Percentiles rank a stretch among this genome's conserved stretches.
These are phyloP conservation scores for Neofusicoccum ribis DNA, from an alignment of 2,329 filamentous ascomycete genomes.

Conservation along the genomic window DNA sequence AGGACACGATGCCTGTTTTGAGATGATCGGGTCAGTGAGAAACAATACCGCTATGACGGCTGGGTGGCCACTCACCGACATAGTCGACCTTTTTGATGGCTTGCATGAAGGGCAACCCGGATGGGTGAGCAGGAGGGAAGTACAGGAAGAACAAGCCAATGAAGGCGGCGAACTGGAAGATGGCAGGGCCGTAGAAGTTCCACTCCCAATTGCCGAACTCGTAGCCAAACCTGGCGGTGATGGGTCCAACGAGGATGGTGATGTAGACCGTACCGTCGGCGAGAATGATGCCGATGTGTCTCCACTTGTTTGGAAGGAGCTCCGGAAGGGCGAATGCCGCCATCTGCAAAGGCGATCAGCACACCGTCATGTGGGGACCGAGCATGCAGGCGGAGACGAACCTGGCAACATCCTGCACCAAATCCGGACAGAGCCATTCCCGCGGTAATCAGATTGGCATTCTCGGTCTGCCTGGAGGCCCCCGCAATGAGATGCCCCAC, in stretches of 20 bases:
- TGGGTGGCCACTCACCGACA: conserved; percentile 23
- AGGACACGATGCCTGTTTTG: conserved; percentile 25
- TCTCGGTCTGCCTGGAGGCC: conserved; percentile 33
- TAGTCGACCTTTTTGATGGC: conserved; percentile 36
- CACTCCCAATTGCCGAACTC: conserved; percentile 45
- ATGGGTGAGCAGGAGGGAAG: conserved; percentile 43
- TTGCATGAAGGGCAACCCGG: conserved; percentile 28
- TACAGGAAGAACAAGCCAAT: conserved; percentile 45
- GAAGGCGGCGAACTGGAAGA: conserved; percentile 47
- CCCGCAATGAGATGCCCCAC: conserved; percentile 21
- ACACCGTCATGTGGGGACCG: neutral
- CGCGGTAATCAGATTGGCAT: conserved; percentile 41
- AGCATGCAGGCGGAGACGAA: conserved; percentile 5
- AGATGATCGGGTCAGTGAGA: too few relatives aligned
- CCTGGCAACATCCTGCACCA: conserved; percentile 47
- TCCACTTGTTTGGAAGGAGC: conserved; percentile 52
- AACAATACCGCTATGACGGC: too few relatives aligned
- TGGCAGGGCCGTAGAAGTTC: conserved; percentile 48
- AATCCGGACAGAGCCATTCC: conserved; percentile 47
- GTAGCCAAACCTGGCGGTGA: conserved; percentile 46
- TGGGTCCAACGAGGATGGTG: conserved; percentile 48
- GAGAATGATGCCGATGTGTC: conserved; percentile 47
- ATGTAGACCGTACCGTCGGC: conserved; percentile 44
- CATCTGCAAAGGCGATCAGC: conserved; percentile 24
- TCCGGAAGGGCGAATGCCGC: conserved; percentile 50